Evolutionary conservation across 768 basidiomycete genomes (phyloP), one percentile per base, ranked within the genome.

Genomic region (Calocybe indica): DNA sequence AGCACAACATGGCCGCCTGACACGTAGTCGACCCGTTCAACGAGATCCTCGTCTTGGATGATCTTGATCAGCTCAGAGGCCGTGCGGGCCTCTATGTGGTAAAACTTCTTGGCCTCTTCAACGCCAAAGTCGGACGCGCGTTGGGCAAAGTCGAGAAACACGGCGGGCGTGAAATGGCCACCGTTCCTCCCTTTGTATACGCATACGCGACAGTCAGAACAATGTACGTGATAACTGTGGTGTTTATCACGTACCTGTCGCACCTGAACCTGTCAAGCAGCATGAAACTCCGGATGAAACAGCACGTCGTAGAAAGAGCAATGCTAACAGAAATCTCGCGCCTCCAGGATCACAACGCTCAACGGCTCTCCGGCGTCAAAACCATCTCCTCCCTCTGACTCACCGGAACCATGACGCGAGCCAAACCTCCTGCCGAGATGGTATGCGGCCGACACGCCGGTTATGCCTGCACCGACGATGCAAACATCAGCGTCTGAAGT

Each of bases 401-500:
- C 22, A 22, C 22, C 22, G 22, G 22, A 22, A 22, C 22, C 22
- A 22, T 22, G 22, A 22, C 22, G 22, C 1, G 22, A 22, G 22
- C 22, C 8, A 8, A 7, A 43, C 29, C 28, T 30, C 29, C 8
- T 28, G 33, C 13, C 22, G 22, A 92, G 68, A 58, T 91, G 85
- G 61, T 87, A 90, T 6, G 87, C 85, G 4, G 79, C 74, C 13
- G 81, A 79, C 6, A 87, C 74, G 12, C 89, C 89, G 0, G 88
- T 87, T 34, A 91, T 83, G 0, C 89, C 88, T 30, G 83, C 80
- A 5, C 90, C 90, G 37, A 92, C 80, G 54, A 92, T 82, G 52
- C 82, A 87, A 7, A 91, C 66, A 55, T 92, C 88, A 2, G 81
- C 80, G 43, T 80, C 76, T 0, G 57, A 40, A 0, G 79, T 78